phyloP scores from a whole-genome alignment of 768 basidiomycete species.

The Cyclocybe aegerita region DNA sequence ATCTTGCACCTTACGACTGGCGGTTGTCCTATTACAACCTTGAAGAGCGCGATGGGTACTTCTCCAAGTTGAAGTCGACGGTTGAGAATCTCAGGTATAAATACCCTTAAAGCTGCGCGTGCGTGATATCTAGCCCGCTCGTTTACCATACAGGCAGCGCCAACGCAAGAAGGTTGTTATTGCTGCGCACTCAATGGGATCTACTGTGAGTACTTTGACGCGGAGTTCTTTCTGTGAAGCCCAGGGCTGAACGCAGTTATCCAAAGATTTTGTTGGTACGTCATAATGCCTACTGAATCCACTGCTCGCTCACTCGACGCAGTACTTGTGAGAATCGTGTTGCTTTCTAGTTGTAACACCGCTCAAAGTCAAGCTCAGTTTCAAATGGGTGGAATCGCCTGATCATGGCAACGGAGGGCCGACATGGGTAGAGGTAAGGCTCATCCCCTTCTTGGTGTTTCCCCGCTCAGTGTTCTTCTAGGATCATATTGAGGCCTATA shows the following conservation, averaged over 20 bases:
- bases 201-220: constrained; percentile 49
- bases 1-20: constrained; percentile 91
- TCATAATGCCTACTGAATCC: neutral
- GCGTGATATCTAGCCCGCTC: neutral
- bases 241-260: neutral
- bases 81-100: constrained; percentile 76
- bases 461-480: constrained; percentile 24
- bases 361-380: constrained; percentile 38
- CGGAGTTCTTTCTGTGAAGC: neutral
- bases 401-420: constrained; percentile 78
- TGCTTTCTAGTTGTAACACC: constrained; percentile 2
- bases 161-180: constrained; percentile 81
- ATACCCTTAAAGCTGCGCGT: too few relatives aligned
- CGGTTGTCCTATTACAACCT: constrained; percentile 85
- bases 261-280: constrained; percentile 53
- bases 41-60: constrained; percentile 89
- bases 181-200: constrained; percentile 85
- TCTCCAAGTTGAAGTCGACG: constrained; percentile 75
- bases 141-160: constrained; percentile 45
- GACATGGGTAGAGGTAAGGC: constrained; percentile 84
- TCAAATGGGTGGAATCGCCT: constrained; percentile 96
- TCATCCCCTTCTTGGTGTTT: neutral
- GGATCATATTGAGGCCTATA: constrained; percentile 84
- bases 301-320: constrained; percentile 6
- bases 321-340: constrained; percentile 79